These are phyloP conservation scores for Globisporangium spinosum DNA, from an alignment of 352 stramenopile species.

Conservation along the genomic window DNA sequence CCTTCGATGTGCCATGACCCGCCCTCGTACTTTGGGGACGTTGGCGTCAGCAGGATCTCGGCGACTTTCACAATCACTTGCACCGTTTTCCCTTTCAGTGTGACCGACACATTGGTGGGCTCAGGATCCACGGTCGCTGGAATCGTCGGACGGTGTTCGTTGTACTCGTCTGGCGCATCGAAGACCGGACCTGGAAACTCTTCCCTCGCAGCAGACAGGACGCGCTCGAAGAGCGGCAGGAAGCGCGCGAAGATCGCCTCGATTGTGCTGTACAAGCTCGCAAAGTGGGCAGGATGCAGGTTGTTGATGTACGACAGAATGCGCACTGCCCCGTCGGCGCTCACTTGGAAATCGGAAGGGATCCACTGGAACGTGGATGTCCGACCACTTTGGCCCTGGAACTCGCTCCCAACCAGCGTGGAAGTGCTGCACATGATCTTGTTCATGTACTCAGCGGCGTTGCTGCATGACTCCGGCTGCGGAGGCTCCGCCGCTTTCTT, in stretches of 20 bases:
- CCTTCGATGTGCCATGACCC: slow-evolving; percentile 53
- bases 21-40: slow-evolving; percentile 33
- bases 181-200: neutral
- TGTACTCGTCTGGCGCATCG: slow-evolving; percentile 6
- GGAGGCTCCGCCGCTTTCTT: neutral
- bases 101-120: neutral
- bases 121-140: slow-evolving; percentile 2
- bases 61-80: slow-evolving; percentile 54
- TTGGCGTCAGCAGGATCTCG: slow-evolving; percentile 41
- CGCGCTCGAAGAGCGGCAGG: slow-evolving; percentile 38
- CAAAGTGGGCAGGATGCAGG: slow-evolving; percentile 29
- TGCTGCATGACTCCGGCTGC: neutral
- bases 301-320: slow-evolving; percentile 56
- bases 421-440: slow-evolving; percentile 22
- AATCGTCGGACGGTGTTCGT: slow-evolving; percentile 14
- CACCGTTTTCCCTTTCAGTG: slow-evolving; percentile 22
- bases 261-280: slow-evolving; percentile 32
- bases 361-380: slow-evolving; percentile 38
- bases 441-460: slow-evolving; percentile 30
- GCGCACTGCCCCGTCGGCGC: slow-evolving; percentile 16
- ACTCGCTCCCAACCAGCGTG: slow-evolving; percentile 18
- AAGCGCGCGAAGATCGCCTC: slow-evolving; percentile 31
- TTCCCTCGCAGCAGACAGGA: slow-evolving; percentile 10
- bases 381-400: slow-evolving; percentile 2
- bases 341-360: slow-evolving; percentile 30